Base-by-base conservation (phyloP, 768 basidiomycete genomes). In the Lanmaoa rubissima region DNA sequence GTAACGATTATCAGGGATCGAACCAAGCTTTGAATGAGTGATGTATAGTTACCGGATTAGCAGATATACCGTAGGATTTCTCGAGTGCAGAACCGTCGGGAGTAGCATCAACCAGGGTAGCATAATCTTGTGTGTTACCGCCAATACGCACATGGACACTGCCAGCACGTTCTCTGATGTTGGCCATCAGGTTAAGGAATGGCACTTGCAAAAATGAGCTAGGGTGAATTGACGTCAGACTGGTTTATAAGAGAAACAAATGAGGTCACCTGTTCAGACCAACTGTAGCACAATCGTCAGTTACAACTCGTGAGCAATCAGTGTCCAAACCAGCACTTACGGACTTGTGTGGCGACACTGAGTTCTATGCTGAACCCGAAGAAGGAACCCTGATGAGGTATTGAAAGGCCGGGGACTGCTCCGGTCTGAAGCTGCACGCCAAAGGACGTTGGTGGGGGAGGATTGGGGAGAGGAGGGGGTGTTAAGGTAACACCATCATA, bases 111-210 rank as follows among this genome's bases (percentile, higher is more conserved):
- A 83, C 83, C 57, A 83, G 68, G 5, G 72, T 70, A 7, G 76
- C 86, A 3, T 75, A 79, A 53, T 94, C 91, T 66, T 92, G 91
- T 0, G 87, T 85, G 70, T 92, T 92, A 45, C 90, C 90, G 26
- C 91, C 90, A 1, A 92, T 76, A 49, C 90, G 82, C n/a, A 92
- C 71, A 13, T 79, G 71, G 8, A 90, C 82, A 1, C 70, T 64
- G 3, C 89, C 89, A 4, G 82, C 80, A 28, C 91, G 79, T 61
- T 82, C 76, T 47, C 76, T 76, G n/a, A 94, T 74, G 59, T 88
- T 87, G 5, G 82, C 77, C 78, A 94, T 82, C 32, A 92, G 76
- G 66, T 93, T 92, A n/a, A 92, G 79, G 73, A 92, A 90, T 0
- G 85, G 79, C 39, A 86, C 79, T 45, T 81, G 76, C 14, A 85